These are phyloP conservation scores for Yamadazyma taylorii DNA, from an alignment of 1,139 yeast species.

Conservation along the genomic window DNA sequence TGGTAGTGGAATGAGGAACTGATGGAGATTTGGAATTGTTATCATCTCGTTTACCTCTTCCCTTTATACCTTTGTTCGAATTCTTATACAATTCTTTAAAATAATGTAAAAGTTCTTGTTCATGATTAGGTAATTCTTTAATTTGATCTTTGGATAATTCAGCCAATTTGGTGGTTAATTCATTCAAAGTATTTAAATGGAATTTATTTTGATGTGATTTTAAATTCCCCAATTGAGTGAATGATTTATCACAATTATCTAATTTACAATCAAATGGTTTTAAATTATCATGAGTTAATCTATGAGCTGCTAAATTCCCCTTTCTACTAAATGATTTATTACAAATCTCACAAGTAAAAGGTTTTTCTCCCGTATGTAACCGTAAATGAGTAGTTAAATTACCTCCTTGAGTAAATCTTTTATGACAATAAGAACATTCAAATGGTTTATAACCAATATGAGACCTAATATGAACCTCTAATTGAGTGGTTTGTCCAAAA, in stretches of 20 bases:
- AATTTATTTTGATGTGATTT: slow-evolving; percentile 92
- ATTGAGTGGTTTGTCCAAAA: slow-evolving; percentile 74
- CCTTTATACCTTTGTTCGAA: slow-evolving; percentile 86
- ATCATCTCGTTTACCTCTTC: slow-evolving; percentile 61
- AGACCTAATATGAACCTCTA: slow-evolving; percentile 76
- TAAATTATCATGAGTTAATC: slow-evolving; percentile 73
- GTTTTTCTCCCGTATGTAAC: slow-evolving; percentile 90
- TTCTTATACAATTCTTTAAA: slow-evolving; percentile 82
- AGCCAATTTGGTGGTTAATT: slow-evolving; percentile 63
- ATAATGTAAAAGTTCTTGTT: slow-evolving; percentile 68
- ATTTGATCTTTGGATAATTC: slow-evolving; percentile 50
- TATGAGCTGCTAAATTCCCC: slow-evolving; percentile 87
- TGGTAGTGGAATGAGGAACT: background rate
- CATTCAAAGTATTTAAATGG: slow-evolving; percentile 69
- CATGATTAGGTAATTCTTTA: slow-evolving; percentile 55
- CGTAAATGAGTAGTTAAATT: slow-evolving; percentile 85
- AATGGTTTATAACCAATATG: slow-evolving; percentile 81
- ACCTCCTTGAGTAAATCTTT: slow-evolving; percentile 89
- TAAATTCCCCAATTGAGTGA: slow-evolving; percentile 89
- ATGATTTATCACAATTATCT: slow-evolving; percentile 80
- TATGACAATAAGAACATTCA: slow-evolving; percentile 75
- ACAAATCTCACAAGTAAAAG: slow-evolving; percentile 75
- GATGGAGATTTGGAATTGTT: background rate
- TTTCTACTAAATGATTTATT: slow-evolving; percentile 77
- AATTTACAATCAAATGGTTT: slow-evolving; percentile 80